Evolutionary conservation across 331 rosid species (phyloP).

Genomic region (Spiraea crenata): DNA sequence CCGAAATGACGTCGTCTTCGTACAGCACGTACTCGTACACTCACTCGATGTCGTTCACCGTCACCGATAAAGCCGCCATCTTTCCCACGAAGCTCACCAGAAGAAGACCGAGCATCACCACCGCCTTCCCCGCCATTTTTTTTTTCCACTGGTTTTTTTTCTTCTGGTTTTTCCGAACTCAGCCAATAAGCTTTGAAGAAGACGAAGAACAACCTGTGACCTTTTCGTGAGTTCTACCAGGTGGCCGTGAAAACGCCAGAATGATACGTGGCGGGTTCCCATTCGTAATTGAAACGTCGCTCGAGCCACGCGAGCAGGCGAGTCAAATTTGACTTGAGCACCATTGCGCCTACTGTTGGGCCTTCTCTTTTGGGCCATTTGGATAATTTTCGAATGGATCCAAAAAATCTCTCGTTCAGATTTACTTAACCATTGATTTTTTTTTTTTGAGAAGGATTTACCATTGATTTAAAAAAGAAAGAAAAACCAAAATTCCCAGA

Average conservation of each 20-base stretch:
- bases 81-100: conserved; percentile 47
- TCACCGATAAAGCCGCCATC: conserved; percentile 71
- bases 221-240: not conserved
- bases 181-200: not conserved
- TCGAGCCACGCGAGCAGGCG: not conserved
- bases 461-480: no score
- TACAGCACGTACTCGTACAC: conserved; percentile 84
- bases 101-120: conserved; percentile 39
- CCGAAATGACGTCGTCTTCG: conserved; percentile 79
- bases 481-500: no score
- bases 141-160: not conserved
- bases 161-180: conserved; percentile 1
- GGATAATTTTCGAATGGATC: no score
- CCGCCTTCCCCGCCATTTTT: conserved; percentile 44
- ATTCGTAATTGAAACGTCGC: not conserved
- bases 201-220: not conserved
- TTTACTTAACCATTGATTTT: no score
- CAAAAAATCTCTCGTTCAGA: no score
- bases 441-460: no score
- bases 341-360: not conserved
- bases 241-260: not conserved
- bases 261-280: not conserved
- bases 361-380: not conserved
- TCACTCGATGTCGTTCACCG: conserved; percentile 84
- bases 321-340: not conserved